phyloP scores from a whole-genome alignment of 495 filamentous ascomycete species.

The Aspergillus cavernicola region DNA sequence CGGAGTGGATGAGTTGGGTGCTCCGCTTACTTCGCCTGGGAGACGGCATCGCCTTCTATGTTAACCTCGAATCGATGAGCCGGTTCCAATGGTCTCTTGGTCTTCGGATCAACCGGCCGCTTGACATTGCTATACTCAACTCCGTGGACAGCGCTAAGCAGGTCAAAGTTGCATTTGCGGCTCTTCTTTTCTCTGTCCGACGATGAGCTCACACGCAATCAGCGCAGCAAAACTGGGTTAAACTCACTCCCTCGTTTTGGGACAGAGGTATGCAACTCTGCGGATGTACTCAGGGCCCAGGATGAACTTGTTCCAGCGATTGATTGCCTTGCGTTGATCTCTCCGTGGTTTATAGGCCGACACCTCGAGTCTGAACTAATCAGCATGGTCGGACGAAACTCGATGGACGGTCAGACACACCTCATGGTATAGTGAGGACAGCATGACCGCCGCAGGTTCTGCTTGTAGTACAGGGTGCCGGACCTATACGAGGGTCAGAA shows the following conservation, averaged over 20 bases:
- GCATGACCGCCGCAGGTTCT: conserved; percentile 75
- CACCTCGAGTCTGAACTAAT: conserved; percentile 58
- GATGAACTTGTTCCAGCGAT: conserved; percentile 85
- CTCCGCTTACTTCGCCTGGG: conserved; percentile 72
- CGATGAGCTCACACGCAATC: conserved; percentile 10
- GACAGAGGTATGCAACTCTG: conserved; percentile 68
- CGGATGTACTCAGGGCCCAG: conserved; percentile 74
- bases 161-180: conserved; percentile 70
- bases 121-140: conserved; percentile 55
- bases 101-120: conserved; percentile 47
- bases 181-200: conserved; percentile 62
- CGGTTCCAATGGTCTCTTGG: conserved; percentile 60
- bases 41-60: conserved; percentile 74
- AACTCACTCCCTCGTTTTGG: conserved; percentile 68
- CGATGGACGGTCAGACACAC: conserved; percentile 28
- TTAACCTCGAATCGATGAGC: conserved; percentile 76
- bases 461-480: conserved; percentile 85
- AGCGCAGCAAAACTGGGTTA: background rate
- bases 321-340: conserved; percentile 82
- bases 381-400: conserved; percentile 10
- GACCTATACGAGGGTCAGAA: conserved; percentile 46
- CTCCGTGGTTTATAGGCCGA: conserved; percentile 63
- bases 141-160: conserved; percentile 70
- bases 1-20: background rate
- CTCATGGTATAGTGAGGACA: conserved; percentile 96